phyloP scores from a whole-genome alignment of 441 rosid genomes.

The Populus hybrid region DNA sequence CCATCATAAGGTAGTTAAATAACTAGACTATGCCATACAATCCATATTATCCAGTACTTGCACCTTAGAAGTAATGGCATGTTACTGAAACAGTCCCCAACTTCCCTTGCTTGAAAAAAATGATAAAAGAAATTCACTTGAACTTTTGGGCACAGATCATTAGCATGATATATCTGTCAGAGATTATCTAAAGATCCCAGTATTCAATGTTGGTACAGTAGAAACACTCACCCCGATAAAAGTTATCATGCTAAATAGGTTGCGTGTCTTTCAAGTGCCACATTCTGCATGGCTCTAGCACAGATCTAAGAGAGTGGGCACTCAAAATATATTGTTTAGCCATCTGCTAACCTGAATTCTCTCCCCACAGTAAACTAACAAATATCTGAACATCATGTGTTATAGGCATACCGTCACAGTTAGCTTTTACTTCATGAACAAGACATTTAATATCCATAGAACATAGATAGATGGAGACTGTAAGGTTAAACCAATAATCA shows the following conservation, averaged over 20 bases:
- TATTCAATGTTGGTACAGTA: neutral
- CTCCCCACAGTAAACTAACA: too few relatives aligned
- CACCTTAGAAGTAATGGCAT: too few relatives aligned
- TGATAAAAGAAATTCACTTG: too few relatives aligned
- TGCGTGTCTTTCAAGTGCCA: neutral
- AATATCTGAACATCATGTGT: neutral
- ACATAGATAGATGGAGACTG: neutral
- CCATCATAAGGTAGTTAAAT: neutral
- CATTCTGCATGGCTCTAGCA: neutral
- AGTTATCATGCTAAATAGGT: neutral
- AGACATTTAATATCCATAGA: neutral
- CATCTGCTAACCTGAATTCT: too few relatives aligned
- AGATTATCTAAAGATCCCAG: neutral
- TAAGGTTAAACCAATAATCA: neutral
- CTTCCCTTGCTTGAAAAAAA: too few relatives aligned
- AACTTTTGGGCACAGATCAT: too few relatives aligned
- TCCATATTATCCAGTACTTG: neutral
- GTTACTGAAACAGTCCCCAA: too few relatives aligned
- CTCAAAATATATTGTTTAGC: too few relatives aligned
- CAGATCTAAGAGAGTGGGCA: neutral
- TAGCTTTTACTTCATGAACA: neutral
- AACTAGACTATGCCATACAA: neutral
- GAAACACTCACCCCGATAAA: neutral
- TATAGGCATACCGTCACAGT: too few relatives aligned
- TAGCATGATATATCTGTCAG: too few relatives aligned